Base-by-base conservation (phyloP, 2,329 filamentous ascomycete species). In the Curvularia hawaiiensis region DNA sequence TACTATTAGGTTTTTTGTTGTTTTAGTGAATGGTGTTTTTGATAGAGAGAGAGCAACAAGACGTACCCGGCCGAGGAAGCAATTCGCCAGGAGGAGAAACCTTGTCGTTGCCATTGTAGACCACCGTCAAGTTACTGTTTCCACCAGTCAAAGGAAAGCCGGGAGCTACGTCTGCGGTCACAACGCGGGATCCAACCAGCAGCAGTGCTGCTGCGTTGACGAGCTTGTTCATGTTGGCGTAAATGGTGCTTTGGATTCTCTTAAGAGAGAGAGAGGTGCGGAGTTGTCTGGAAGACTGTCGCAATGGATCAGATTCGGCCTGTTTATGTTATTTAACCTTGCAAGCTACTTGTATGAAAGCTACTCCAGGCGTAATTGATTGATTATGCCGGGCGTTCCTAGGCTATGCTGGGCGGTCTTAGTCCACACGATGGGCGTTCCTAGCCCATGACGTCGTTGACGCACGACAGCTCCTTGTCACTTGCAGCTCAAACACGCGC, bases 21-120 rank as follows among this genome's bases (percentile, higher is more conserved):
- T 11, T 31, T 11, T 31, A 31, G 11, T 31, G 9, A 31, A 9
- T 11, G 10, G 30, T 31, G 30, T 31, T 31, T 31, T 31, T 31
- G 2, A 31, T 12, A 4, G 9, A 11, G 10, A 31, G 11, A 11
- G 10, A 31, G 11, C 2, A 31, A 12, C 11, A 12, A 31, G 16
- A 47, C 33, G n/a, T 55, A 76, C 74, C 70, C 56, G 64, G 53
- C 38, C 72, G 65, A 7, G 74, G 69, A 30, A 76, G 64, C 33
- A 68, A 50, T 47, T 76, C 69, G 41, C 74, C 74, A 12, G 69
- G 57, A n/a, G 72, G 72, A 49, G 65, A 68, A 3, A 76, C 65
- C 26, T 63, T 66, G 47, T 74, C 75, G 35, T 62, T 65, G n/a
- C 68, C 72, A 63, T 44, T 44, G 41, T 68, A 76, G 3, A 60